Evolutionary conservation across 345 rosid genomes (phyloP).

Genomic region (Syzygium jambos): DNA sequence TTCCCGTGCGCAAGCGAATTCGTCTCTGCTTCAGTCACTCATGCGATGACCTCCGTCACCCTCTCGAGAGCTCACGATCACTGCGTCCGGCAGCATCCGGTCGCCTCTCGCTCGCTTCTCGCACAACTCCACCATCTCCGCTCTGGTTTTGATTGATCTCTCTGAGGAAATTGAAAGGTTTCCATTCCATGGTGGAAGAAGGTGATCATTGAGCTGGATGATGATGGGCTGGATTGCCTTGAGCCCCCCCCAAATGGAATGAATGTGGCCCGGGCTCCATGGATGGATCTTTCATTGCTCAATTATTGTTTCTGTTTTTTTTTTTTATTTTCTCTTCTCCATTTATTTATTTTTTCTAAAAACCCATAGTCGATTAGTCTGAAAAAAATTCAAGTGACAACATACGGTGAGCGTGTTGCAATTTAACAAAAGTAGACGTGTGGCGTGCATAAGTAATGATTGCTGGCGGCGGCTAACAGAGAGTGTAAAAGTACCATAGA

Average conservation of each 20-base stretch:
- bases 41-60: too few relatives aligned
- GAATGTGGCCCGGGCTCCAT: neutral
- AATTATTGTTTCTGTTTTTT: too few relatives aligned
- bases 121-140: neutral
- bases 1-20: too few relatives aligned
- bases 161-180: neutral
- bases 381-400: too few relatives aligned
- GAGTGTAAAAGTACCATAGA: too few relatives aligned
- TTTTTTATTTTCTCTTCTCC: neutral
- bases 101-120: neutral
- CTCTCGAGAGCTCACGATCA: neutral
- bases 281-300: neutral
- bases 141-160: neutral
- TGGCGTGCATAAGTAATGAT: too few relatives aligned
- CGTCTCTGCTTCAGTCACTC: too few relatives aligned
- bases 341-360: too few relatives aligned
- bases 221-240: neutral
- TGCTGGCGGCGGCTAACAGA: too few relatives aligned
- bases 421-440: too few relatives aligned
- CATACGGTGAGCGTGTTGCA: too few relatives aligned
- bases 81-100: neutral
- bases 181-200: neutral
- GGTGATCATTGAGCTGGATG: neutral
- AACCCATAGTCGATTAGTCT: too few relatives aligned
- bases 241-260: neutral